Percentiles rank a stretch among this genome's conserved stretches.
Evolutionary conservation across 768 basidiomycete species (phyloP).

Genomic region (Postia placenta): DNA sequence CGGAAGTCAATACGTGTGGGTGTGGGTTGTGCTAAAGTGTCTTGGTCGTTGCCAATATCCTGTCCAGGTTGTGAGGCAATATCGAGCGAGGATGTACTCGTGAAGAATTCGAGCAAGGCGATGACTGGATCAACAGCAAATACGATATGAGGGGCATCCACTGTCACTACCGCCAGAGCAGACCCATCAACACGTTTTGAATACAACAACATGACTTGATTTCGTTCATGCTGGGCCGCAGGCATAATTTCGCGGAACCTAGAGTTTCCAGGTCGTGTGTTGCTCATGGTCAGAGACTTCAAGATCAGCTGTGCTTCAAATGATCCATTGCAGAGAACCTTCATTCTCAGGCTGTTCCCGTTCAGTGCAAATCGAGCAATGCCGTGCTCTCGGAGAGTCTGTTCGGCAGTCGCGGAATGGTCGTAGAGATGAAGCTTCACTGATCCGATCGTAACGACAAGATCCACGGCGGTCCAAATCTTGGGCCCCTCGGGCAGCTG

Average conservation of each 20-base stretch:
- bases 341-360: slow-evolving; percentile 71
- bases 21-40: slow-evolving; percentile 1
- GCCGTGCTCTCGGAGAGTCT: slow-evolving; percentile 65
- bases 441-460: slow-evolving; percentile 62
- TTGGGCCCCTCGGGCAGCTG: slow-evolving; percentile 20
- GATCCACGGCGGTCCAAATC: slow-evolving; percentile 63
- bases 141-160: slow-evolving; percentile 91
- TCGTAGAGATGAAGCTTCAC: slow-evolving; percentile 89
- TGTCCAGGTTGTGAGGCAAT: slow-evolving; percentile 10
- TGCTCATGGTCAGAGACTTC: slow-evolving; percentile 88
- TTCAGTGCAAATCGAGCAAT: slow-evolving; percentile 84
- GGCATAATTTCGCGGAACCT: slow-evolving; percentile 95
- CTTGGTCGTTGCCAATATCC: slow-evolving; percentile 11
- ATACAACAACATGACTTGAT: slow-evolving; percentile 92
- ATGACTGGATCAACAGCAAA: slow-evolving; percentile 91
- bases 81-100: slow-evolving; percentile 39
- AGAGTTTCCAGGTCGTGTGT: slow-evolving; percentile 75
- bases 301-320: slow-evolving; percentile 82
- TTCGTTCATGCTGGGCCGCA: slow-evolving; percentile 77
- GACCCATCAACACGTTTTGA: slow-evolving; percentile 59
- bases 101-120: slow-evolving; percentile 82
- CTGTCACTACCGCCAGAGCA: slow-evolving; percentile 73
- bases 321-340: slow-evolving; percentile 78
- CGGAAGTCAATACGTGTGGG: slow-evolving; percentile 52
- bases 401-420: slow-evolving; percentile 45